Conservation (phyloP, 2,329 filamentous ascomycete genomes). For the Claviceps sp. region DNA sequence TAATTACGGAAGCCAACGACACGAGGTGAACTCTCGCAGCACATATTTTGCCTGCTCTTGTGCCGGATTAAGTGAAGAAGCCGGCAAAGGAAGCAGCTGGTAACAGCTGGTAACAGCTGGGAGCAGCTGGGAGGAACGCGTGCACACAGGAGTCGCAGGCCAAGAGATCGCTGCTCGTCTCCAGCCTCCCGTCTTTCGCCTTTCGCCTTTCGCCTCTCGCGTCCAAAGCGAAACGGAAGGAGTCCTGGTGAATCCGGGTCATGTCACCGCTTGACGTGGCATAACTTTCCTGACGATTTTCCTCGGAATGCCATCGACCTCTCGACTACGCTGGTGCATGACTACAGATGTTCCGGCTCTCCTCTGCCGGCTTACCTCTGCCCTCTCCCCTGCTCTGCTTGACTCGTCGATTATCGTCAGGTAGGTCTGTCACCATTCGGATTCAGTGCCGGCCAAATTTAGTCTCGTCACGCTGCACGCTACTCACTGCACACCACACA, state of each 20-base stretch:
- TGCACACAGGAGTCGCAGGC: neutral
- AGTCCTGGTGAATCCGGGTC: conserved; percentile 3
- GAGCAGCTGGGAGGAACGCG: no score
- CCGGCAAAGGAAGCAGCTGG: neutral
- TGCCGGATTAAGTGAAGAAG: neutral
- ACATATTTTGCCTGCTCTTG: conserved; percentile 3
- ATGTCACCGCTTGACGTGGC: conserved; percentile 5
- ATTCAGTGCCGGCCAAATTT: no score
- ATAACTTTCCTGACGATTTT: neutral
- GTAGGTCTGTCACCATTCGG: neutral
- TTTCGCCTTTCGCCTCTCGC: neutral
- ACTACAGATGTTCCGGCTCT: neutral
- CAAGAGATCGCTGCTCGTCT: conserved; percentile 2
- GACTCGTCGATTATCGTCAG: neutral
- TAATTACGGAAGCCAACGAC: neutral
- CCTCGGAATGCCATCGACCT: neutral
- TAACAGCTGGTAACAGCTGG: neutral
- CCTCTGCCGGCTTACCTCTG: neutral
- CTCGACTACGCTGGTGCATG: neutral
- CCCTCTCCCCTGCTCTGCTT: neutral
- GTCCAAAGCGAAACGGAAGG: conserved; percentile 5
- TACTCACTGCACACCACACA: no score
- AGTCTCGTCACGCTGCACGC: no score
- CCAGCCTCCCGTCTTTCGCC: neutral
- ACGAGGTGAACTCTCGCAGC: neutral